These are phyloP conservation scores for Craterostigma plantagineum DNA, from an alignment of 257 asterid species.

Conservation along the genomic window DNA sequence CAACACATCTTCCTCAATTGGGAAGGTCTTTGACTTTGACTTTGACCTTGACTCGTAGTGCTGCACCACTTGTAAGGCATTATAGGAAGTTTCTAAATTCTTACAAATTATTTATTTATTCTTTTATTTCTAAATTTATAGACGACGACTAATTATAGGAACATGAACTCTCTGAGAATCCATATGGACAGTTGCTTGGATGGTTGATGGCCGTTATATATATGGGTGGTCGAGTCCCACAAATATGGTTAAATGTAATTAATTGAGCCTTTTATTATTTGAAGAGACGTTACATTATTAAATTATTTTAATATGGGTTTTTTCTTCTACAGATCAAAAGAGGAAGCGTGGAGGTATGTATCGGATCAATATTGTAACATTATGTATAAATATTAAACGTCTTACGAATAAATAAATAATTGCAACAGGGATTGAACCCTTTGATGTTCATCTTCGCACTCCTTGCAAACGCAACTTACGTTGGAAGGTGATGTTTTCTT, in stretches of 20 bases:
- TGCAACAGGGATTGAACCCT: slow-evolving; percentile 22
- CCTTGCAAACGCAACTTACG: slow-evolving; percentile 22
- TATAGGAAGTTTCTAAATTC: slow-evolving; percentile 3
- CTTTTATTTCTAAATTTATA: background rate
- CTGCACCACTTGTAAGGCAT: no score
- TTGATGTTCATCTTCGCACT: slow-evolving; percentile 29
- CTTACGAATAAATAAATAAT: no score
- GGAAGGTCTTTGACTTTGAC: background rate
- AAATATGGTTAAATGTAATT: slow-evolving; percentile 25
- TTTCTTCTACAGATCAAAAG: slow-evolving; percentile 17
- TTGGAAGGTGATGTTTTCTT: slow-evolving; percentile 14
- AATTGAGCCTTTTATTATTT: background rate
- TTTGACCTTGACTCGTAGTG: no score
- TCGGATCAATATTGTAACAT: no score
- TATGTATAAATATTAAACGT: background rate
- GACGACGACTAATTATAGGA: slow-evolving; percentile 3
- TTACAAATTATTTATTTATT: background rate
- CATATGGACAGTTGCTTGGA: slow-evolving; percentile 25
- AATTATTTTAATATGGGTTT: background rate
- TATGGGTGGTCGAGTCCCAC: slow-evolving; percentile 33
- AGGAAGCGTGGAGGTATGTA: slow-evolving; percentile 24
- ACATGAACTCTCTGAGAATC: slow-evolving; percentile 8
- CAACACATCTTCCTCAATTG: slow-evolving; percentile 23
- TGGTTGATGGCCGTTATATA: slow-evolving; percentile 37
- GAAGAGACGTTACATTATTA: background rate